A percentile compares a stretch with the other conserved stretches of the same genome.
Conservation (phyloP, 176 grass and related monocot species). For the Bonia amplexicaulis region DNA sequence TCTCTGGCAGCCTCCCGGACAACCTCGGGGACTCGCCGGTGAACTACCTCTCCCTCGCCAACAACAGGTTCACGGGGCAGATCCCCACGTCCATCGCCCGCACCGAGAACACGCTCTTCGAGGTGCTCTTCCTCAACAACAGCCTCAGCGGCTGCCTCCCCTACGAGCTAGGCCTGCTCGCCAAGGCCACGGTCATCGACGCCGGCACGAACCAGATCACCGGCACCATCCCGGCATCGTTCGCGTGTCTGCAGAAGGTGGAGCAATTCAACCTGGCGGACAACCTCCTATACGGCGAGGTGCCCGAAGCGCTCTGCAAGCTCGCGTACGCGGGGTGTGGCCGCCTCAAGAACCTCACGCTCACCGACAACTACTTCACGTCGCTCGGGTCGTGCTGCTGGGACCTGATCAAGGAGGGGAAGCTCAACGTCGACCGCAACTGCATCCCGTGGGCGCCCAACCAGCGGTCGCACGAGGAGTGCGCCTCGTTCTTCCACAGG, state of each 20-base stretch:
- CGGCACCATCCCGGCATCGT: conserved; percentile 72
- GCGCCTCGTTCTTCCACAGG: conserved; percentile 43
- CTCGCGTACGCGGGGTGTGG: conserved; percentile 32
- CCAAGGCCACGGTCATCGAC: conserved; percentile 82
- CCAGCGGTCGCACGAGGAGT: conserved; percentile 73
- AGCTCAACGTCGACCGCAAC: conserved; percentile 68
- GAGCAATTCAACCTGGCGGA: conserved; percentile 79
- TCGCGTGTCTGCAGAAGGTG: conserved; percentile 62
- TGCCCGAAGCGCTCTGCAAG: conserved; percentile 68
- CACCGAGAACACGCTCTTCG: conserved; percentile 39
- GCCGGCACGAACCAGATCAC: conserved; percentile 75
- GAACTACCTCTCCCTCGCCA: conserved; percentile 78
- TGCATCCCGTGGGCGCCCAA: conserved; percentile 59
- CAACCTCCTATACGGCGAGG: conserved; percentile 77
- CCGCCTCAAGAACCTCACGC: conserved; percentile 60
- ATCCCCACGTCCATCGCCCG: conserved; percentile 67
- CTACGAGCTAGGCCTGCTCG: conserved; percentile 66
- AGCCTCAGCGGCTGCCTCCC: conserved; percentile 82
- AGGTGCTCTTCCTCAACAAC: conserved; percentile 95
- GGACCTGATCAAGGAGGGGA: conserved; percentile 35
- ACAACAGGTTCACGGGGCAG: conserved; percentile 71
- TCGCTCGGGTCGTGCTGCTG: conserved; percentile 60
- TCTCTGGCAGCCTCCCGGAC: conserved; percentile 41
- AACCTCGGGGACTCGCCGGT: conserved; percentile 71
- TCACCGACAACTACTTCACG: conserved; percentile 87